A percentile compares a stretch with the other conserved stretches of the same genome.
These are phyloP conservation scores for Cercospora berteroae DNA, from an alignment of 2,329 filamentous ascomycete species.

Conservation along the genomic window DNA sequence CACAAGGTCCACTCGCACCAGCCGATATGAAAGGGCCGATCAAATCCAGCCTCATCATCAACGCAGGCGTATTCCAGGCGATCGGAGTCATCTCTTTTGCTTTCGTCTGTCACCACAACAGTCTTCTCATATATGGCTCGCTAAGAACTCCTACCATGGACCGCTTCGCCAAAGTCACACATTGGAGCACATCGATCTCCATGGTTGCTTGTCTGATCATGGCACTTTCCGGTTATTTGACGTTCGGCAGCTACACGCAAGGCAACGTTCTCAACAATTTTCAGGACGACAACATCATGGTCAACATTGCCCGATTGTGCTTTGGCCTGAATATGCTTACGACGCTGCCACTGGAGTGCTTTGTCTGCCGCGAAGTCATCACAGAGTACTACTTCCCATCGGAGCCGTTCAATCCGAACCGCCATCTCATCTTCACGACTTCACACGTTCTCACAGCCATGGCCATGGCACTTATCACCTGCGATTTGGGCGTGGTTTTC, in stretches of 20 bases:
- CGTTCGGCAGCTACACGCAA: conserved; percentile 85
- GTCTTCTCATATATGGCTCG: conserved; percentile 93
- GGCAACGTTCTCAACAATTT: conserved; percentile 99
- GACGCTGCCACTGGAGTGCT: conserved; percentile 91
- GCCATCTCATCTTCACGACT: conserved; percentile 85
- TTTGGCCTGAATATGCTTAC: conserved; percentile 99
- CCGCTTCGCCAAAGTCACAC: conserved; percentile 88
- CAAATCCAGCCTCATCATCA: conserved; percentile 69
- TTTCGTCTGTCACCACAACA: conserved; percentile 86
- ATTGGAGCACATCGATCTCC: conserved; percentile 86
- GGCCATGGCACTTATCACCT: conserved; percentile 76
- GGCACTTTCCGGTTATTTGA: conserved; percentile 85
- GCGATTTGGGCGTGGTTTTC: conserved; percentile 90
- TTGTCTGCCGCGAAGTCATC: conserved; percentile 97
- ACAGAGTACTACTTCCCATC: conserved; percentile 74
- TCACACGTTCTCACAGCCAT: conserved; percentile 76
- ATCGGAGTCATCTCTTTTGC: conserved; percentile 97
- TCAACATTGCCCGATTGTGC: conserved; percentile 90
- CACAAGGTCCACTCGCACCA: conserved; percentile 76
- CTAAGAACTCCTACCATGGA: conserved; percentile 91
- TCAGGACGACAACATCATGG: conserved; percentile 81
- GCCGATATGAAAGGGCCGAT: conserved; percentile 69
- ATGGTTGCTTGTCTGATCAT: conserved; percentile 88
- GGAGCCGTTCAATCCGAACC: conserved; percentile 75
- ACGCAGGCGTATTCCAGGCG: conserved; percentile 86